phyloP scores from a whole-genome alignment of 257 asterid genomes.

The Striga asiatica region DNA sequence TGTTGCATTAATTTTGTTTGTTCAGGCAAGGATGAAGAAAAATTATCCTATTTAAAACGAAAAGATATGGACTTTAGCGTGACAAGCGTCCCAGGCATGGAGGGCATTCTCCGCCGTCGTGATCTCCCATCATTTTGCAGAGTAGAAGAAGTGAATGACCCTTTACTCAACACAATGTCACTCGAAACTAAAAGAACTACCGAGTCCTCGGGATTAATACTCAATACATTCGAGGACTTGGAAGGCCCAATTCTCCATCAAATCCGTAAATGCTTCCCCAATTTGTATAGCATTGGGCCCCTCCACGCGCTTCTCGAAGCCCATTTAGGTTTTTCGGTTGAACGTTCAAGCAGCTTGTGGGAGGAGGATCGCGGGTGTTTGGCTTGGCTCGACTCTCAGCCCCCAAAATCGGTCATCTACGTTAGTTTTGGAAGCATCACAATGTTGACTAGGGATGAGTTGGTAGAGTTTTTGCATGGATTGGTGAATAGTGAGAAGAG shows the following conservation, averaged over 20 bases:
- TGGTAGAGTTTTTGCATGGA: slow-evolving; percentile 30
- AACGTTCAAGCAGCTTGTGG: background rate
- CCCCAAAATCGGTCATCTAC: slow-evolving; percentile 25
- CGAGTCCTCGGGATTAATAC: background rate
- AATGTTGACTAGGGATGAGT: slow-evolving; percentile 8
- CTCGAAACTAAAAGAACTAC: background rate
- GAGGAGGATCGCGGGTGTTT: slow-evolving; percentile 8
- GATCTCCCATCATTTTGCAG: background rate
- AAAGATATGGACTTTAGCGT: background rate
- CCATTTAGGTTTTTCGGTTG: background rate
- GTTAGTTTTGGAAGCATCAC: slow-evolving; percentile 30
- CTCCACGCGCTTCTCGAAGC: background rate
- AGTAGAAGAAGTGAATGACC: background rate
- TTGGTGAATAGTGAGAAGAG: slow-evolving; percentile 18
- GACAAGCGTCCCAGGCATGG: background rate
- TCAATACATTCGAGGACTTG: background rate
- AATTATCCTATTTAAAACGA: background rate
- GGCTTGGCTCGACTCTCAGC: slow-evolving; percentile 32
- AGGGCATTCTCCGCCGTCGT: background rate
- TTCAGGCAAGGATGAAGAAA: background rate
- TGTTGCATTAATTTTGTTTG: no score
- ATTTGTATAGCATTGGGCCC: background rate
- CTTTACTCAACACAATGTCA: background rate
- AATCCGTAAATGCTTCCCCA: background rate
- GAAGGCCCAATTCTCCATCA: background rate